Base-by-base conservation (phyloP, 768 basidiomycete species). In the Podaxis sp. region DNA sequence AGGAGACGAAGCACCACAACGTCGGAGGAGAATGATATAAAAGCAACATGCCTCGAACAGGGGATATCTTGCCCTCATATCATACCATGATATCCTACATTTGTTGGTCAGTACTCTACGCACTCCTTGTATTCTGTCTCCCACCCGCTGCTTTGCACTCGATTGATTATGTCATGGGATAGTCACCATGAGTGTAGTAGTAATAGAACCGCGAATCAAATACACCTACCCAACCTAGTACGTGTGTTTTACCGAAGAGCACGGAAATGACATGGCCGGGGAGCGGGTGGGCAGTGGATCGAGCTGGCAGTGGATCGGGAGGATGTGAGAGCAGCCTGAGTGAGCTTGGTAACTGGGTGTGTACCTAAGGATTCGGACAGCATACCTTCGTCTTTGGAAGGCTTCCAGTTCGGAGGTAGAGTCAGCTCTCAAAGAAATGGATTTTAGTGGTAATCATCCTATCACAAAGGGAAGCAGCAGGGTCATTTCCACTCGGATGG, bases 361-460 rank as follows among this genome's bases (percentile, higher is more conserved):
- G 61, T 51, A 42, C 2, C 33, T 9, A 4, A 19, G 26, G 58
- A 36, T 19, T 40, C 26, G 9, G 17, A 17, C 0, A 54, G 2
- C 78, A 6, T 52, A 90, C 93, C 81, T 98, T 99, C 11, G 96
- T 84, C 72, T 97, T 95, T 5, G 93, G 80, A 57, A 95, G 77
- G 75, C 98, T 99, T 22, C 89, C 89, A 61, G 93, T 86, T 1
- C 92, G 94, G 64, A 94, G 87, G 71, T 96, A 93, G 1, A 96
- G 93, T 48, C 94, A 79, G 62, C 92, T 93, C 76, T 99, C 96
- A 42, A 99, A 84, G 8, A 99, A 83, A 69, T 96, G 95, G 0
- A 99, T 95, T 72, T 99, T 97, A 2, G 96, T 98, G 33, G 99
- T 82, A 65, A 99, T 92, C 85, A 96, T 90, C 81, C 99, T 99